Conservation (phyloP, 2,329 filamentous ascomycete species). For the Ascosphaera apis region DNA sequence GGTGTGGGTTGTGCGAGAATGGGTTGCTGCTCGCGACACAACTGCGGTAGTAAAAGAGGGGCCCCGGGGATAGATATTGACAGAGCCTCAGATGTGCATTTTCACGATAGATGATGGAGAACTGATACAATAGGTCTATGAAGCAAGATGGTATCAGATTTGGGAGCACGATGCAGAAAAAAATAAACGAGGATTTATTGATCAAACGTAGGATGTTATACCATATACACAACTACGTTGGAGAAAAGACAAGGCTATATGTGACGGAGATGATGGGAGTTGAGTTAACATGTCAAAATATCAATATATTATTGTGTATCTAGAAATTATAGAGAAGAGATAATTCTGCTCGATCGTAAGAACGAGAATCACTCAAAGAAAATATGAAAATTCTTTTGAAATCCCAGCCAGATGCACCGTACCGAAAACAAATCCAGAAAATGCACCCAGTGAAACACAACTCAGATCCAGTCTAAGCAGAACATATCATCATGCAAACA, state of each 20-base stretch:
- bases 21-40: neutral
- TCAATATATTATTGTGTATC: neutral
- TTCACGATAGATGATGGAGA: neutral
- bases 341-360: neutral
- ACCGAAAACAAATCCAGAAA: neutral
- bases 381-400: neutral
- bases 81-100: neutral
- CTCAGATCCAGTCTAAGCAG: too few species aligned
- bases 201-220: too few species aligned
- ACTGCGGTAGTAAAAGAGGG: neutral
- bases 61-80: neutral
- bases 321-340: neutral
- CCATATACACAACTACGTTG: too few species aligned
- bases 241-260: too few species aligned
- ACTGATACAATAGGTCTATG: neutral
- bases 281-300: neutral
- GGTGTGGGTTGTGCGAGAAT: neutral
- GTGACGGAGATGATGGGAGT: neutral
- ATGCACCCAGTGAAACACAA: too few species aligned
- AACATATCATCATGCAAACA: too few species aligned
- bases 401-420: neutral
- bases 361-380: neutral
- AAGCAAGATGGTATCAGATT: neutral
- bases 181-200: too few species aligned
- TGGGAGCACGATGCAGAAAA: too few species aligned